phyloP scores from a whole-genome alignment of 2,329 filamentous ascomycete species.

The Graphilbum fragrans region DNA sequence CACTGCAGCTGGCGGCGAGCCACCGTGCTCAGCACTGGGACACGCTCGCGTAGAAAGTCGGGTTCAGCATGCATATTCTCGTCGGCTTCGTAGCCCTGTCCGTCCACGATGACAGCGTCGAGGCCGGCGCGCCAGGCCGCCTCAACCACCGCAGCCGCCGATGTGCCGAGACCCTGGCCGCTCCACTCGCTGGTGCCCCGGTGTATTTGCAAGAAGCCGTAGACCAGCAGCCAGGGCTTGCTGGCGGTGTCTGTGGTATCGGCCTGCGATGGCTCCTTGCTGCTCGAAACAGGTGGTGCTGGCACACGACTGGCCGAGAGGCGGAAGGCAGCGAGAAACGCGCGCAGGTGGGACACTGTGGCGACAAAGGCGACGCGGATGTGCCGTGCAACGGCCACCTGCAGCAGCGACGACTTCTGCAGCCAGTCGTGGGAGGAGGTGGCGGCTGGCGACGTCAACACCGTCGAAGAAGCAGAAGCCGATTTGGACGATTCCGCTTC shows the following conservation, averaged over 20 bases:
- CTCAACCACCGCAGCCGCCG: slow-evolving; percentile 51
- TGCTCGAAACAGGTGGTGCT: slow-evolving; percentile 20
- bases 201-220: slow-evolving; percentile 55
- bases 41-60: slow-evolving; percentile 14
- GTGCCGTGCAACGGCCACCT: slow-evolving; percentile 55
- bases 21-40: slow-evolving; percentile 30
- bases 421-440: slow-evolving; percentile 29
- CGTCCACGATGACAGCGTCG: slow-evolving; percentile 26
- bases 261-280: neutral
- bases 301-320: slow-evolving; percentile 21
- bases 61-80: slow-evolving; percentile 16
- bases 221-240: slow-evolving; percentile 42
- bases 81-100: slow-evolving; percentile 26
- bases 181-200: slow-evolving; percentile 61
- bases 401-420: slow-evolving; percentile 48
- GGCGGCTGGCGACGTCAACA: neutral
- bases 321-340: slow-evolving; percentile 53
- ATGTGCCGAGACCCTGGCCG: slow-evolving; percentile 56
- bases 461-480: neutral
- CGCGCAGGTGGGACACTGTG: slow-evolving; percentile 65
- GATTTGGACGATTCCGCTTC: too few relatives aligned
- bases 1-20: slow-evolving; percentile 7
- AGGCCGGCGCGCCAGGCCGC: slow-evolving; percentile 35
- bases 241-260: neutral
- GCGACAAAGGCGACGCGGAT: slow-evolving; percentile 62